These are phyloP conservation scores for Botryotinia calthae DNA, from an alignment of 2,329 filamentous ascomycete species.

Conservation along the genomic window DNA sequence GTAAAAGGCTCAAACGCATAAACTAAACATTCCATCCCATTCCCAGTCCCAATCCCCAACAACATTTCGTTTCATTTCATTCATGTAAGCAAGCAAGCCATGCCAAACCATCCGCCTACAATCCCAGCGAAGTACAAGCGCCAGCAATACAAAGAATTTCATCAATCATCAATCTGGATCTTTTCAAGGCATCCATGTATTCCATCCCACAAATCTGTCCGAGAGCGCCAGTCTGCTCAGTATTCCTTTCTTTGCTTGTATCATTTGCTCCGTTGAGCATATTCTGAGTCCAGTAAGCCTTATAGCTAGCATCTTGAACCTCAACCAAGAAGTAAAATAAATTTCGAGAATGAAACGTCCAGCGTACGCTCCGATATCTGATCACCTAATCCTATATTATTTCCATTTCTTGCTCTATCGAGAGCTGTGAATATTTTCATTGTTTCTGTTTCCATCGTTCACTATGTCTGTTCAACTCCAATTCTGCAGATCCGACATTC, in stretches of 20 bases:
- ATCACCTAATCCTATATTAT: background rate
- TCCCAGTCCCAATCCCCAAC: background rate
- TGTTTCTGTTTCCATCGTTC: background rate
- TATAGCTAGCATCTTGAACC: background rate
- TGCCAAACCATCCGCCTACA: background rate
- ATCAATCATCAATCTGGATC: conserved; percentile 13
- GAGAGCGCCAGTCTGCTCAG: conserved; percentile 13
- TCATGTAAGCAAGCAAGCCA: conserved; percentile 4
- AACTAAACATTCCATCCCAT: background rate
- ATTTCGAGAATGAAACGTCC: conserved; percentile 30
- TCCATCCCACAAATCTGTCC: background rate
- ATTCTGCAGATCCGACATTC: background rate
- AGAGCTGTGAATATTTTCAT: background rate
- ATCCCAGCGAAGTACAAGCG: conserved; percentile 13
- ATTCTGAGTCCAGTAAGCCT: background rate
- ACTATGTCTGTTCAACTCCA: background rate
- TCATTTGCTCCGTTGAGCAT: background rate
- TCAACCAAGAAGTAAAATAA: conserved; percentile 8
- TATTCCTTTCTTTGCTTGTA: background rate
- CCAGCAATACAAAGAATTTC: conserved; percentile 10
- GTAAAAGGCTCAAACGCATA: conserved; percentile 7
- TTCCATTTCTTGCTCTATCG: background rate
- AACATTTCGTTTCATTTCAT: background rate
- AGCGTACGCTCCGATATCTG: conserved; percentile 28
- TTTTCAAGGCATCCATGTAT: background rate